Percentiles rank a stretch among this genome's conserved stretches.
phyloP scores from a whole-genome alignment of 2,329 filamentous ascomycete genomes.

The Alternaria novae-zelandiae region DNA sequence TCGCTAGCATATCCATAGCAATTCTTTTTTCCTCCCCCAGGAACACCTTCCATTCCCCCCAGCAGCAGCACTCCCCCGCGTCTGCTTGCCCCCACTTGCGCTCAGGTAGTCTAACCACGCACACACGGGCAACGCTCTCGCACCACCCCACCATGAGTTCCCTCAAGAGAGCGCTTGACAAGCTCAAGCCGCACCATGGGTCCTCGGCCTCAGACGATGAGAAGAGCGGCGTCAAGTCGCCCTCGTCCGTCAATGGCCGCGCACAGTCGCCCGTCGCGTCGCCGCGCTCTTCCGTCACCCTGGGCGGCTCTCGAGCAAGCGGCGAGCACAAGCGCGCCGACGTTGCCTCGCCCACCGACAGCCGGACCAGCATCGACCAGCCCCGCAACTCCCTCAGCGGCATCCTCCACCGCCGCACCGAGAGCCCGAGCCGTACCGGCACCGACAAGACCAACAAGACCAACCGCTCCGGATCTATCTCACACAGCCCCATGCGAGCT shows the following conservation, averaged over 20 bases:
- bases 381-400: conserved; percentile 37
- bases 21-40: background rate
- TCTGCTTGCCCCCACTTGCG: conserved; percentile 36
- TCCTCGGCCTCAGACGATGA: conserved; percentile 46
- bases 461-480: conserved; percentile 35
- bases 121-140: conserved; percentile 32
- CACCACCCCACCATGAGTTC: conserved; percentile 35
- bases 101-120: conserved; percentile 35
- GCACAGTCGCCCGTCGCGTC: conserved; percentile 31
- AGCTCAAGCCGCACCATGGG: conserved; percentile 49
- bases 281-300: conserved; percentile 37
- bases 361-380: conserved; percentile 40
- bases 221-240: conserved; percentile 39
- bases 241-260: conserved; percentile 33
- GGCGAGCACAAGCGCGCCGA: conserved; percentile 43
- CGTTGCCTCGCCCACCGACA: conserved; percentile 35
- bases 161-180: conserved; percentile 55
- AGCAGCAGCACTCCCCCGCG: conserved; percentile 16
- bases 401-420: conserved; percentile 46
- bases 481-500: conserved; percentile 48
- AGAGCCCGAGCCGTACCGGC: conserved; percentile 41
- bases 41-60: background rate
- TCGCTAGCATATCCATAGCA: background rate
- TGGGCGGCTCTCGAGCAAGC: conserved; percentile 37
- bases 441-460: conserved; percentile 27